Base-by-base conservation (phyloP, 257 asterid species). In the Nemophila menziesii region DNA sequence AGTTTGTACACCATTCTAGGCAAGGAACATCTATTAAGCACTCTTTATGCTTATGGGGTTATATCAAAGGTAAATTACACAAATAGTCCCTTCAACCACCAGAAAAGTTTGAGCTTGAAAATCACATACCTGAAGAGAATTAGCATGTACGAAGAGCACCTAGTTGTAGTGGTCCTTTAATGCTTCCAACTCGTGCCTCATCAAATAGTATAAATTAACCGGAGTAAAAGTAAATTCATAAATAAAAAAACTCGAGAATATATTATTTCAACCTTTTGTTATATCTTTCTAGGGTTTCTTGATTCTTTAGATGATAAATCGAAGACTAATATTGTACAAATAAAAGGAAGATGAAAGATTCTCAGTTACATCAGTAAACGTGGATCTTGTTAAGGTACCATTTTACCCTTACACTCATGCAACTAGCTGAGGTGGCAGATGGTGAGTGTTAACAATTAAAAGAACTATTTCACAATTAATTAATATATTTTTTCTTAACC, bases 271-370 rank as follows among this genome's bases (percentile, higher is more conserved):
- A 41, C 5, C n/a, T 27, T 51, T 15, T 43, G 46, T 50, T 57
- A 42, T 22, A 12, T 27, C 40, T 58, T 36, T 54, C 52, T 57
- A 82, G 92, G 78, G 4, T 79, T 65, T 60, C 70, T 71, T 75
- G 92, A 82, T 59, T 56, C 94, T 17, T 50, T 69, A 63, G 94
- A 82, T 14, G 94, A 82, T 56, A 78, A 76, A 62, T 75, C 94
- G 41, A 82, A 71, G 59, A 50, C 63, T 20, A 82, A 73, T 61
- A 60, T 82, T 71, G 92, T 82, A 39, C 94, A 82, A 68, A 82
- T 82, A 40, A 82, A 82, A 70, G 94, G 94, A 56, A 73, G 99
- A n/a, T n/a, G n/a, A n/a, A n/a, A n/a, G 94, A 23, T 82, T 82
- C 60, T 82, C 94, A 27, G 94, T 82, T 40, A 82, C 94, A 41